Base-by-base conservation (phyloP, 176 grass and related monocot genomes). In the Phoenix roebelenii region DNA sequence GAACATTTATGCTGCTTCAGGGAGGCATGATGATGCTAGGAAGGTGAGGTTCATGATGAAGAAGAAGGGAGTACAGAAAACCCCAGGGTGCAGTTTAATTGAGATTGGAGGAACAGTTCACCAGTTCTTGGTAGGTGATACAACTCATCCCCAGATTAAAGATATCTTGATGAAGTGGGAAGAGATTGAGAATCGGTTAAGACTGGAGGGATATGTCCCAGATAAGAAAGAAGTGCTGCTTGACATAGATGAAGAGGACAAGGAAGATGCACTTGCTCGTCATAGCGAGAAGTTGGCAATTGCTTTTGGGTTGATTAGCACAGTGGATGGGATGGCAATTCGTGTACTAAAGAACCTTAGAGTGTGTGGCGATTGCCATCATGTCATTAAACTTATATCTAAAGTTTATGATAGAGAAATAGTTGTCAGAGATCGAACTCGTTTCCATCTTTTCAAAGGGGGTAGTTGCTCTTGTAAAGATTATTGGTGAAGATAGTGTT, bases 181-280 rank as follows among this genome's bases (percentile, higher is more conserved):
- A 5, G 82, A 80, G 68, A 76, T 85, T 0, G 49, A 67, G 4
- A 44, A 53, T 24, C 65, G 65, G 18, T 17, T 81, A 23, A 67
- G n/a, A 10, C 48, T 66, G 4, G 30, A 9, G 0, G 77, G 77
- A 23, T 57, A 53, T 58, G 52, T n/a, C 15, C 54, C 54, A 5
- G 69, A 59, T 53, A 62, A 57, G 9, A 20, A 12, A 0, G 39
- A 58, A 3, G 71, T 70, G 18, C 1, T 86, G 60, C 67, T 86
- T 14, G 74, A 85, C 29, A 69, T 85, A 18, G 82, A 85, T 16
- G 81, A 84, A 52, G 68, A 85, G 57, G 72, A 80, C 60, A 80
- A 76, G 63, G 73, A n/a, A 19, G 56, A 51, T 1, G 12, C 64
- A 3, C 18, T 85, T 68, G 61, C 77, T 18, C 67, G 68, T 54